Base-by-base conservation (phyloP, 1,284 basidiomycete species). In the Anthracocystis walkeri region DNA sequence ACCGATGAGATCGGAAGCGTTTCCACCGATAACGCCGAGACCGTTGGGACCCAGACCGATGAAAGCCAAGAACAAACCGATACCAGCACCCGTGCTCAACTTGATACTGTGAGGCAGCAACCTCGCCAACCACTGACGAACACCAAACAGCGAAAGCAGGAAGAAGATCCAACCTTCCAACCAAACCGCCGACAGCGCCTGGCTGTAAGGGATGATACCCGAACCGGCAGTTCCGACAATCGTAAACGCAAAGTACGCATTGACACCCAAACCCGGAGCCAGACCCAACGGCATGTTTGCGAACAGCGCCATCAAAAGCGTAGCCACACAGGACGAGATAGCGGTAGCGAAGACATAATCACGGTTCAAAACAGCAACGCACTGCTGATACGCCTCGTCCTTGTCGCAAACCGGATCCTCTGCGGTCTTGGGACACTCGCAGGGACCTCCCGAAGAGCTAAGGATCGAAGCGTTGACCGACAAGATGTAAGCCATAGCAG, bases 231-330 rank as follows among this genome's bases (percentile, higher is more conserved):
- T 91, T 8, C 93, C 93, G 48, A 95, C 93, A 45, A 95, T 90
- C 20, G 92, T 93, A 86, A 93, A 94, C 20, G 93, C 89, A 85
- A 95, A 94, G 91, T 94, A 95, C 27, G 93, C 93, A 84, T 94
- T 94, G 42, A 94, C 87, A 79, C 80, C 80, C 42, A 84, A 77
- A 63, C 85, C 85, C n/a, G 85, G 87, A 11, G 87, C 87, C 25
- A 88, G 83, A 64, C 92, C 93, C 21, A 95, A 89, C 1, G 93
- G 93, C 55, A 95, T 87, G 84, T 95, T 95, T 58, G 93, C 93
- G 31, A 94, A 85, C 16, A 91, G 85, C 49, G 93, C 93, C 92
- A 95, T 93, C 70, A 94, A 88, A 81, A 90, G 89, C 8, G 91
- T 92, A 18, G 92, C 86, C 3, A 95, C 89, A 0, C 91, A 90